A percentile compares a stretch with the other conserved stretches of the same genome.
Conservation (phyloP, 2,329 filamentous ascomycete species). For the Hypoxylon sp. region DNA sequence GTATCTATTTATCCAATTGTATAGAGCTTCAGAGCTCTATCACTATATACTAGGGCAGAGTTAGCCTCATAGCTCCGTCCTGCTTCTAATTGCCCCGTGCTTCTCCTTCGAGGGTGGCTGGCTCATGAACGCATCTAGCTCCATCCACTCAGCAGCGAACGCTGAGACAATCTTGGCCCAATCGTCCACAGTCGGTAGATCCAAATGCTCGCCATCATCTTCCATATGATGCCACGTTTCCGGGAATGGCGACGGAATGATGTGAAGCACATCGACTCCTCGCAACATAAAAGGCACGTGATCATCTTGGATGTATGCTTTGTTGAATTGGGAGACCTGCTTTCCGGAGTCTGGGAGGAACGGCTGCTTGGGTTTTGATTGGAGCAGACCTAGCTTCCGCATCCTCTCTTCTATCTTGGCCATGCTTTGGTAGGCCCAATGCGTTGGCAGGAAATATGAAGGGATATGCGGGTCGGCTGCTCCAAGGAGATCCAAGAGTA, state of each 20-base stretch:
- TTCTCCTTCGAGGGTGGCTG: slow-evolving; percentile 32
- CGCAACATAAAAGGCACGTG: slow-evolving; percentile 90
- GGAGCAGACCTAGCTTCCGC: slow-evolving; percentile 73
- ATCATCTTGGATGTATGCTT: slow-evolving; percentile 80
- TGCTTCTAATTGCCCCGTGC: slow-evolving; percentile 37
- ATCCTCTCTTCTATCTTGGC: slow-evolving; percentile 81
- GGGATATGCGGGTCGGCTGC: slow-evolving; percentile 77
- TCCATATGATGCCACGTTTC: slow-evolving; percentile 86
- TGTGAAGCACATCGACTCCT: slow-evolving; percentile 89
- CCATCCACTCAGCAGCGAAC: slow-evolving; percentile 94
- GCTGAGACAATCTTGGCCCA: slow-evolving; percentile 89
- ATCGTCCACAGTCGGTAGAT: slow-evolving; percentile 84
- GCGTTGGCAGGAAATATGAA: slow-evolving; percentile 90
- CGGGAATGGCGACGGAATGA: slow-evolving; percentile 90
- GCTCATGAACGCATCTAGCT: slow-evolving; percentile 65
- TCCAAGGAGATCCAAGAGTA: slow-evolving; percentile 92
- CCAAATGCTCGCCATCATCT: slow-evolving; percentile 88
- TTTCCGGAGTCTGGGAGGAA: slow-evolving; percentile 79
- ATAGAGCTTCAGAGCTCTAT: neutral
- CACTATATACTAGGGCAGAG: neutral
- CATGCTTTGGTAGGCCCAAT: slow-evolving; percentile 91
- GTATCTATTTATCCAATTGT: neutral
- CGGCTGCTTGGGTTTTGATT: slow-evolving; percentile 59
- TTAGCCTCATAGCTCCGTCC: slow-evolving; percentile 31
- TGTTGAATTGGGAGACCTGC: slow-evolving; percentile 62